Percentiles rank a stretch among this genome's conserved stretches.
Evolutionary conservation across 2,329 filamentous ascomycete genomes (phyloP).

Genomic region (Paramyrothecium sp.): DNA sequence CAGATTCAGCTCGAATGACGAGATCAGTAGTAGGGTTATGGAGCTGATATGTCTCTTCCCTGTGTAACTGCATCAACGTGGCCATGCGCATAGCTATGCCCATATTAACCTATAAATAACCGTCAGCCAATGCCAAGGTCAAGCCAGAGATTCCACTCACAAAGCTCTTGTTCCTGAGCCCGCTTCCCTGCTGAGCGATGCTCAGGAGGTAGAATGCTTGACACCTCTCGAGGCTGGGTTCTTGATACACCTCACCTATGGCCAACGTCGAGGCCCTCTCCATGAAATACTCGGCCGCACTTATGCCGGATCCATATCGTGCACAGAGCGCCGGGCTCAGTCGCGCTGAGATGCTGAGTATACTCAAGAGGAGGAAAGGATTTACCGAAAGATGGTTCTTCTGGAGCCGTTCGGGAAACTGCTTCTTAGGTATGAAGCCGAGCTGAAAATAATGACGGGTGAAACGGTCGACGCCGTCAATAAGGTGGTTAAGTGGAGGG

Average conservation of each 20-base stretch:
- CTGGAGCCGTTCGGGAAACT: conserved; percentile 46
- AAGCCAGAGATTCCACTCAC: conserved; percentile 31
- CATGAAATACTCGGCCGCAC: conserved; percentile 53
- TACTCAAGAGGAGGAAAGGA: conserved; percentile 52
- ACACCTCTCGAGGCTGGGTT: conserved; percentile 52
- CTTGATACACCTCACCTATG: conserved; percentile 47
- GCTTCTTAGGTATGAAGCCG: conserved; percentile 55
- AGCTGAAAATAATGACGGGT: conserved; percentile 58
- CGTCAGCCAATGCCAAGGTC: neutral
- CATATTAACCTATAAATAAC: conserved; percentile 46
- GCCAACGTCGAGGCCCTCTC: conserved; percentile 47
- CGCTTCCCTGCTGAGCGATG: conserved; percentile 58
- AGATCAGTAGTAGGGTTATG: conserved; percentile 40
- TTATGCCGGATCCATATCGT: conserved; percentile 49
- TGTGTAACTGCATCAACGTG: conserved; percentile 51
- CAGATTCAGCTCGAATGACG: conserved; percentile 52
- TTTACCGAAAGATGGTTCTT: conserved; percentile 47
- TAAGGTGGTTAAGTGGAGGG: conserved; percentile 46
- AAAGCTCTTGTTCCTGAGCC: conserved; percentile 51
- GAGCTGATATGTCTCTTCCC: conserved; percentile 52
- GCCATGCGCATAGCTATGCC: conserved; percentile 57
- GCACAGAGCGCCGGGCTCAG: conserved; percentile 47
- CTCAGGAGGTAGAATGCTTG: conserved; percentile 59
- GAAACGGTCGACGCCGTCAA: conserved; percentile 53
- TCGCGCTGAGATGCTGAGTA: conserved; percentile 56